Conservation (phyloP, 495 filamentous ascomycete genomes). For the Hypoxylon rickii region DNA sequence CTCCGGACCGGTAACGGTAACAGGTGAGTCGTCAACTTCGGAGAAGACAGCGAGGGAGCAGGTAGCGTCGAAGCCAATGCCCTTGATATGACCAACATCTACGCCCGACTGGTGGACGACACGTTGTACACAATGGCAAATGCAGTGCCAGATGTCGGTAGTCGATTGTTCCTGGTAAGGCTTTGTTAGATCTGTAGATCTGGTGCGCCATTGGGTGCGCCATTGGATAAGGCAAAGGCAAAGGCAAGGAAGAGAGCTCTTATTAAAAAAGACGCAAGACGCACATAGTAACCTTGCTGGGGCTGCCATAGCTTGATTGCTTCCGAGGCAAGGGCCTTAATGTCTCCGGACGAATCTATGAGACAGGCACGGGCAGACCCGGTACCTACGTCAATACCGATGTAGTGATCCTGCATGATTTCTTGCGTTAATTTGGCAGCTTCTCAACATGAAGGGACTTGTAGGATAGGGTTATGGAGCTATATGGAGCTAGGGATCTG, state of each 20-base stretch:
- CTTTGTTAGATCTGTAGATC: constrained; percentile 5
- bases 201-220: background rate
- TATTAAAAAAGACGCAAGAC: constrained; percentile 49
- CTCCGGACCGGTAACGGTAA: constrained; percentile 84
- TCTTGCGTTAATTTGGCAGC: constrained; percentile 28
- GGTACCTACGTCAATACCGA: constrained; percentile 95
- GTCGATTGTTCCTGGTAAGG: constrained; percentile 91
- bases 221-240: constrained; percentile 6
- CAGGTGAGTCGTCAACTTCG: constrained; percentile 83
- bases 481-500: too few relatives aligned
- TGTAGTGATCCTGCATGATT: constrained; percentile 61
- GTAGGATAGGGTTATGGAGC: too few relatives aligned
- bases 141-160: constrained; percentile 90
- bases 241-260: constrained; percentile 11
- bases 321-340: constrained; percentile 87
- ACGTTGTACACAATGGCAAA: constrained; percentile 78
- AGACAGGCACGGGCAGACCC: constrained; percentile 94
- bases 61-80: constrained; percentile 95
- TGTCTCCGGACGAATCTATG: constrained; percentile 87
- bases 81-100: constrained; percentile 70
- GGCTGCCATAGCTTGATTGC: constrained; percentile 95
- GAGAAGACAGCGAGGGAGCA: constrained; percentile 93
- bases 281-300: constrained; percentile 84
- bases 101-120: constrained; percentile 80
- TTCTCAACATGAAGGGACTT: constrained; percentile 2